Conservation (phyloP, 2,329 filamentous ascomycete genomes). For the Hymenoscyphus fructigenus region DNA sequence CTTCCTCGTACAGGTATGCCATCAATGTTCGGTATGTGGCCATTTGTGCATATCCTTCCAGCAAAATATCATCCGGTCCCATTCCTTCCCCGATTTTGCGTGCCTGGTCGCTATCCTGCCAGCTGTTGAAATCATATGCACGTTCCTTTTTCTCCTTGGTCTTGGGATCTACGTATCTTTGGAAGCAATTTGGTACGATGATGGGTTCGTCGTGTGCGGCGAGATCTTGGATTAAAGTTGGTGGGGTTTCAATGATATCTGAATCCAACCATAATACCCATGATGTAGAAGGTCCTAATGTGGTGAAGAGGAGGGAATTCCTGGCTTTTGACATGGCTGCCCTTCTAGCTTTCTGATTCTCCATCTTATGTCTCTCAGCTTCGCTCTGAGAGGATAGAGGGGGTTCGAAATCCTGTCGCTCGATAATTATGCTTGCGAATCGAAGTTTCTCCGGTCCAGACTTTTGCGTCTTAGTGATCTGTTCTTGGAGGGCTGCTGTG, state of each 20-base stretch:
- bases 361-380: conserved; percentile 84
- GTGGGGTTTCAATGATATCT: conserved; percentile 87
- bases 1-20: conserved; percentile 71
- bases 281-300: conserved; percentile 82
- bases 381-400: conserved; percentile 80
- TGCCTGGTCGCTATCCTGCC: conserved; percentile 85
- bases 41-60: conserved; percentile 93
- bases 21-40: conserved; percentile 89
- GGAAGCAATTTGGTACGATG: conserved; percentile 94
- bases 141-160: conserved; percentile 71
- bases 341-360: conserved; percentile 82
- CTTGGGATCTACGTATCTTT: conserved; percentile 72
- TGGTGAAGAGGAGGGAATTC: conserved; percentile 94
- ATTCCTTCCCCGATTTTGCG: conserved; percentile 73
- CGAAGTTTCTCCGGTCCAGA: conserved; percentile 71
- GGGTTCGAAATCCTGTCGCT: conserved; percentile 91
- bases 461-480: conserved; percentile 82
- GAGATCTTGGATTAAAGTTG: conserved; percentile 85
- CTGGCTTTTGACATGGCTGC: conserved; percentile 91
- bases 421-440: conserved; percentile 90
- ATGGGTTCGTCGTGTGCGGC: conserved; percentile 85
- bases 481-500: conserved; percentile 76
- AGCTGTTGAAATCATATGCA: conserved; percentile 96
- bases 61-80: conserved; percentile 86
- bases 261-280: conserved; percentile 97